A percentile compares a stretch with the other conserved stretches of the same genome.
phyloP scores from a whole-genome alignment of 148 eudicot species.

The Chenopodium formosanum region DNA sequence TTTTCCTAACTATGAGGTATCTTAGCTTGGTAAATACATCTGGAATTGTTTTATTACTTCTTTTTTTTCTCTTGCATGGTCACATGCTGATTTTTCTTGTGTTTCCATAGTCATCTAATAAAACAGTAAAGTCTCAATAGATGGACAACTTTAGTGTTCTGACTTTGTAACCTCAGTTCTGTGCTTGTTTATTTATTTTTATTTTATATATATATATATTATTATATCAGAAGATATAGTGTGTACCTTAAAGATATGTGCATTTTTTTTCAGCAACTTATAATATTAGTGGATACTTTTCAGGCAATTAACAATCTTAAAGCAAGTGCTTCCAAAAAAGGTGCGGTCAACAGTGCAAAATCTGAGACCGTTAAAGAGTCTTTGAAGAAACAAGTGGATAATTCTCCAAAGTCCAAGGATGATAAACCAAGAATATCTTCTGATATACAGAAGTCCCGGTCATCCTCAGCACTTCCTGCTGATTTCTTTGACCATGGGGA shows the following conservation, averaged over 20 bases:
- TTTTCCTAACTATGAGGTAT: no score
- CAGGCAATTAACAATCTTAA: slow-evolving; percentile 75
- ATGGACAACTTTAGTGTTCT: not conserved
- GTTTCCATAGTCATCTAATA: not conserved
- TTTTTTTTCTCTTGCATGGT: not conserved
- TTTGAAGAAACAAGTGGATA: slow-evolving; percentile 36
- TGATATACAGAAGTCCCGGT: slow-evolving; percentile 40
- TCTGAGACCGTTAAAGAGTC: slow-evolving; percentile 38
- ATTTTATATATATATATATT: not conserved
- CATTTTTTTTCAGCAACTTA: slow-evolving; percentile 8
- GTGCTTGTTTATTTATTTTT: not conserved
- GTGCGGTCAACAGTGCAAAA: slow-evolving; percentile 44
- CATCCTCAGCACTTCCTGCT: slow-evolving; percentile 62
- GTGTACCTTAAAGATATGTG: not conserved
- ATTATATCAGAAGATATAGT: not conserved
- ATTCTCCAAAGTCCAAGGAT: slow-evolving; percentile 26
- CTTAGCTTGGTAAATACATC: no score
- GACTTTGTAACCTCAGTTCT: not conserved
- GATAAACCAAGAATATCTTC: slow-evolving; percentile 34
- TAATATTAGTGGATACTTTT: slow-evolving; percentile 14
- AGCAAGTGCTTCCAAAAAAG: slow-evolving; percentile 63
- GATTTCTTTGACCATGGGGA: slow-evolving; percentile 72
- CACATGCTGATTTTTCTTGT: not conserved
- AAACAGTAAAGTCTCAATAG: not conserved
- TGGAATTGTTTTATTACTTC: not conserved